These are phyloP conservation scores for Penicillium glabrum DNA, from an alignment of 2,329 filamentous ascomycete genomes.

Conservation along the genomic window DNA sequence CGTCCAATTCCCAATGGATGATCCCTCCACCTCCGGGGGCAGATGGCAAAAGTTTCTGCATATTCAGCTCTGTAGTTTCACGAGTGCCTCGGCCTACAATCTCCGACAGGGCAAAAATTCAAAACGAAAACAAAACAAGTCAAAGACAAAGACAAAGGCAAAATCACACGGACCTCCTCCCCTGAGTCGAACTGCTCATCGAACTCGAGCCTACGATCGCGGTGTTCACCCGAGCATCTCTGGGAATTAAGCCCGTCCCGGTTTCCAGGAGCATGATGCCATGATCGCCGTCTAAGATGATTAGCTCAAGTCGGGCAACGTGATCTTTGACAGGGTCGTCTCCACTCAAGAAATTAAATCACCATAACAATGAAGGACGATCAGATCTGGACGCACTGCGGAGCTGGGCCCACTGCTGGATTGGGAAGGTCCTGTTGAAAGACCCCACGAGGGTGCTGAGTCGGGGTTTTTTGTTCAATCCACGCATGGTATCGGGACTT, in stretches of 20 bases:
- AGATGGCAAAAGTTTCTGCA: neutral
- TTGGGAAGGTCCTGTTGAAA: neutral
- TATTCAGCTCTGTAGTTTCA: neutral
- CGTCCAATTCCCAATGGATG: slow-evolving; percentile 4
- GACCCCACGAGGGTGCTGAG: neutral
- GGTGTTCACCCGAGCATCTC: slow-evolving; percentile 4
- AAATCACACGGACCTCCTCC: neutral
- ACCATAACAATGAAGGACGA: neutral
- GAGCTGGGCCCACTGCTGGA: neutral
- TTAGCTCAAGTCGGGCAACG: neutral
- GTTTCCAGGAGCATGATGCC: slow-evolving; percentile 13
- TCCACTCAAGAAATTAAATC: slow-evolving; percentile 2
- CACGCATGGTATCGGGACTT: neutral
- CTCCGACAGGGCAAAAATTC: neutral
- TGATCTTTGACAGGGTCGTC: slow-evolving; percentile 10
- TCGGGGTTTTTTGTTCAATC: neutral
- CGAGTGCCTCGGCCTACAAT: neutral
- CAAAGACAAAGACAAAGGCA: neutral
- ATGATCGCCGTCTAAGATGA: slow-evolving; percentile 16
- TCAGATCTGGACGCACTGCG: neutral
- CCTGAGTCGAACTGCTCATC: neutral
- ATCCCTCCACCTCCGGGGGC: neutral
- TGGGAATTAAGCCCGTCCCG: neutral
- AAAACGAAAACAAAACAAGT: neutral
- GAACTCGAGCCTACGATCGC: neutral